Evolutionary conservation across 1,284 basidiomycete species (phyloP).

Genomic region (Heterobasidion irregulare): DNA sequence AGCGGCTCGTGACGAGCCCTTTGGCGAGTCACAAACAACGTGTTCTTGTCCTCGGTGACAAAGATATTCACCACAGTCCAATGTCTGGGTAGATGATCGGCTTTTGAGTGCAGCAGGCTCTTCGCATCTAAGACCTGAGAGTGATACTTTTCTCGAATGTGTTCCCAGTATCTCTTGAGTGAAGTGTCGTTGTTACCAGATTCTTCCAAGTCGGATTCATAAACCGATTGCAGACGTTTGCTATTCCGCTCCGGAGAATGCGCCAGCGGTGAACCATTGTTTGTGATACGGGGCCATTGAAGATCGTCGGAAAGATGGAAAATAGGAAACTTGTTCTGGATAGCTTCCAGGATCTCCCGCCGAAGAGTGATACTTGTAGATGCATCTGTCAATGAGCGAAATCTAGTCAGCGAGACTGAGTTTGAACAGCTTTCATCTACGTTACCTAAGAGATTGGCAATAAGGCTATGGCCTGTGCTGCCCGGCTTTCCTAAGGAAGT

Average conservation of each 20-base stretch:
- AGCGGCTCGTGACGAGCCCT: slow-evolving; percentile 56
- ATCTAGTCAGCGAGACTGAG: not conserved
- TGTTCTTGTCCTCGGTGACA: slow-evolving; percentile 75
- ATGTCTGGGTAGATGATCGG: slow-evolving; percentile 52
- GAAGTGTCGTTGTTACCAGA: slow-evolving; percentile 21
- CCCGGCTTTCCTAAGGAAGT: slow-evolving; percentile 65
- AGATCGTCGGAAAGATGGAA: slow-evolving; percentile 43
- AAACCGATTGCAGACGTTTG: slow-evolving; percentile 6
- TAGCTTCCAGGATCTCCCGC: slow-evolving; percentile 70
- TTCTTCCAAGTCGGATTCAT: slow-evolving; percentile 28
- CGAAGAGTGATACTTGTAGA: slow-evolving; percentile 71
- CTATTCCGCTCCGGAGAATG: slow-evolving; percentile 5
- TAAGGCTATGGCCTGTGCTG: slow-evolving; percentile 39
- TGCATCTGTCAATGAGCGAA: slow-evolving; percentile 40
- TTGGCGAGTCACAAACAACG: slow-evolving; percentile 81
- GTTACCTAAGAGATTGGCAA: slow-evolving; percentile 61
- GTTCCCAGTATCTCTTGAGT: slow-evolving; percentile 54
- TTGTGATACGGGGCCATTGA: slow-evolving; percentile 18
- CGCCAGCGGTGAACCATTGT: slow-evolving; percentile 2
- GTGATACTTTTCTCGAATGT: slow-evolving; percentile 45
- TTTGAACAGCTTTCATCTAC: not conserved
- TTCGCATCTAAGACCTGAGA: slow-evolving; percentile 32
- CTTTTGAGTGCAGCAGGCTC: slow-evolving; percentile 28
- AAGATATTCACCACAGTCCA: slow-evolving; percentile 88
- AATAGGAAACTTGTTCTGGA: slow-evolving; percentile 54